Evolutionary conservation across 176 grass and related monocot genomes (phyloP).

Genomic region (Avena insularis): DNA sequence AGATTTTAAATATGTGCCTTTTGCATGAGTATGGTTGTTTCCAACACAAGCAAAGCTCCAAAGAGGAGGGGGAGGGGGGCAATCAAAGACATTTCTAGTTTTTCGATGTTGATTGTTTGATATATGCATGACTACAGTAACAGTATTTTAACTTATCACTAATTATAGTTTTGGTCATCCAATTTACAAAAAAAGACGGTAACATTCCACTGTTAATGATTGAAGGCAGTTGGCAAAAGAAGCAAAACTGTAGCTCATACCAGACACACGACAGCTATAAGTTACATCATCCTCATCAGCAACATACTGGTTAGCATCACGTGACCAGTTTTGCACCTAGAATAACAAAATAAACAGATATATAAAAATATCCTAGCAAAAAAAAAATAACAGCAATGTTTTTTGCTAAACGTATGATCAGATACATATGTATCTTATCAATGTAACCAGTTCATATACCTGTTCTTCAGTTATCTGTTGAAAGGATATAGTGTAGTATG

Average conservation of each 20-base stretch:
- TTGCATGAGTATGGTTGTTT: slow-evolving; percentile 6
- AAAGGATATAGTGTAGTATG: slow-evolving; percentile 85
- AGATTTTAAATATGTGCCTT: not conserved
- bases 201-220: not conserved
- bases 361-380: slow-evolving; percentile 36
- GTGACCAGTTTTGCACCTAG: slow-evolving; percentile 81
- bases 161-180: not conserved
- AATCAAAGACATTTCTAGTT: slow-evolving; percentile 14
- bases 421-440: not conserved
- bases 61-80: not conserved
- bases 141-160: not conserved
- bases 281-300: slow-evolving; percentile 95
- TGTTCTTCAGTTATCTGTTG: slow-evolving; percentile 94
- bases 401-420: not conserved
- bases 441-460: slow-evolving; percentile 60
- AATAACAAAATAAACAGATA: slow-evolving; percentile 39
- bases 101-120: slow-evolving; percentile 2
- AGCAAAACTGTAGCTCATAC: slow-evolving; percentile 49
- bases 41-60: not conserved
- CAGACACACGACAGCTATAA: slow-evolving; percentile 97
- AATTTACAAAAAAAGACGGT: not conserved
- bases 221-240: slow-evolving; percentile 20
- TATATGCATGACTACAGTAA: slow-evolving; percentile 18
- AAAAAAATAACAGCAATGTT: not conserved
- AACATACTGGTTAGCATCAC: slow-evolving; percentile 95